Evolutionary conservation across 2,329 filamentous ascomycete genomes (phyloP), one percentile per base, ranked within the genome.

Genomic region (Periconia macrospinosa): DNA sequence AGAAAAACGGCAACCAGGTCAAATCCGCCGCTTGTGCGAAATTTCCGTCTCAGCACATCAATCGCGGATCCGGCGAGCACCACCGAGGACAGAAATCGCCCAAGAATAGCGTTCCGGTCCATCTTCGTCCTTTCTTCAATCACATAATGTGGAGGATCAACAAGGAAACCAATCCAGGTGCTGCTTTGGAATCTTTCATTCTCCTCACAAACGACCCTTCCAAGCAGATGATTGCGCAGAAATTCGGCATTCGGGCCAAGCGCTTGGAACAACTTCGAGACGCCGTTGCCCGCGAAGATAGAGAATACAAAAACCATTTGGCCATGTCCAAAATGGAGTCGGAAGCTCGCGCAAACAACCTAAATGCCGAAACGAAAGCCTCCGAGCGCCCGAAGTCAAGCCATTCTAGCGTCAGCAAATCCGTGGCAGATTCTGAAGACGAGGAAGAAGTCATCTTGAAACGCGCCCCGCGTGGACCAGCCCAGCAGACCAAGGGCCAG

Each of bases 111-210:
- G 65, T 79, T n/a, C 78, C 77, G 1, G 51, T 59, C 14, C 64
- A 67, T 40, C 68, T 81, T 15, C 77, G 76, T 54, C 75, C 78
- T 5, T 72, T 81, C 30, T 79, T 81, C 71, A 80, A 79, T 61
- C 78, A 81, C 58, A 77, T 80, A 23, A 63, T 81, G 8, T 81
- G 79, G 79, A 75, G 77, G 59, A 77, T 81, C 52, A 75, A 81
- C 62, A 78, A 79, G 50, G 79, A 80, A 53, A 65, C 69, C 10
- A 77, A 80, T 53, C 76, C 77, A 1, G 72, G 76, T 33, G 75
- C 76, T 37, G 76, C 78, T 9, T 71, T 80, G 6, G 78, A 79
- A 56, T 77, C 77, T 8, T 81, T 79, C 68, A 80, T 81, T 55
- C 77, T 81, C 56, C 71, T 81, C 42, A 81, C 78, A 49, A 81